Percentiles rank a stretch among this genome's conserved stretches.
These are phyloP conservation scores for Podaxis sp. DNA, from an alignment of 768 basidiomycete species.

Conservation along the genomic window DNA sequence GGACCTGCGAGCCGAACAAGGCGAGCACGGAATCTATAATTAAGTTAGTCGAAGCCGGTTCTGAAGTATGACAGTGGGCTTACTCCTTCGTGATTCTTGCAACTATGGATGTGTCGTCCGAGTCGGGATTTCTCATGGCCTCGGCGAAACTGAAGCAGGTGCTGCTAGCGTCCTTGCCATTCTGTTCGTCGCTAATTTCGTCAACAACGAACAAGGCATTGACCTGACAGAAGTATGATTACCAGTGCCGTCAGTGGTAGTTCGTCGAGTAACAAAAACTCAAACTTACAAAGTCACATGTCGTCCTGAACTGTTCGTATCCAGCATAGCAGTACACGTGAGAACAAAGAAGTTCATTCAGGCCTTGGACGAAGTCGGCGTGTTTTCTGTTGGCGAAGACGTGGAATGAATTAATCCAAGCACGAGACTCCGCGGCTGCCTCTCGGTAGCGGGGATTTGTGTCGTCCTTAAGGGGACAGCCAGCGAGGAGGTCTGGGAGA, in stretches of 20 bases:
- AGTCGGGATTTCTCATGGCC: slow-evolving; percentile 49
- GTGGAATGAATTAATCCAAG: slow-evolving; percentile 62
- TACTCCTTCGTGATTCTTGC: slow-evolving; percentile 64
- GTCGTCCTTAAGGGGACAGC: slow-evolving; percentile 45
- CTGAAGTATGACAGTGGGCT: slow-evolving; percentile 22
- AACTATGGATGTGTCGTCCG: slow-evolving; percentile 57
- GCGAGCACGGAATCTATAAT: slow-evolving; percentile 51
- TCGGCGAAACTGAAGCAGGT: slow-evolving; percentile 55
- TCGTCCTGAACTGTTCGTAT: slow-evolving; percentile 56
- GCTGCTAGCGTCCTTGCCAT: slow-evolving; percentile 49
- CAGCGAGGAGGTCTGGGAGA: slow-evolving; percentile 56
- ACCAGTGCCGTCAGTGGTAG: slow-evolving; percentile 6
- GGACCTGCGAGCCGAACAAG: slow-evolving; percentile 45
- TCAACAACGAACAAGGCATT: slow-evolving; percentile 68
- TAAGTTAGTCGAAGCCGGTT: not conserved
- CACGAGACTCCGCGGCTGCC: slow-evolving; percentile 55
- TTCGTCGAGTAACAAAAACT: not conserved
- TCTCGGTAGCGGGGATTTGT: slow-evolving; percentile 58
- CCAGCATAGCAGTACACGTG: slow-evolving; percentile 61
- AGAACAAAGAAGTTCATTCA: slow-evolving; percentile 61
- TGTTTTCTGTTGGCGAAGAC: slow-evolving; percentile 61
- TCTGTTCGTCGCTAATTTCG: slow-evolving; percentile 69
- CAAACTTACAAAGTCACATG: slow-evolving; percentile 56
- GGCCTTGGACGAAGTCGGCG: slow-evolving; percentile 61
- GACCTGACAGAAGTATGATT: slow-evolving; percentile 30